Evolutionary conservation across 2,329 filamentous ascomycete species (phyloP).

Genomic region (Didymella sp.): DNA sequence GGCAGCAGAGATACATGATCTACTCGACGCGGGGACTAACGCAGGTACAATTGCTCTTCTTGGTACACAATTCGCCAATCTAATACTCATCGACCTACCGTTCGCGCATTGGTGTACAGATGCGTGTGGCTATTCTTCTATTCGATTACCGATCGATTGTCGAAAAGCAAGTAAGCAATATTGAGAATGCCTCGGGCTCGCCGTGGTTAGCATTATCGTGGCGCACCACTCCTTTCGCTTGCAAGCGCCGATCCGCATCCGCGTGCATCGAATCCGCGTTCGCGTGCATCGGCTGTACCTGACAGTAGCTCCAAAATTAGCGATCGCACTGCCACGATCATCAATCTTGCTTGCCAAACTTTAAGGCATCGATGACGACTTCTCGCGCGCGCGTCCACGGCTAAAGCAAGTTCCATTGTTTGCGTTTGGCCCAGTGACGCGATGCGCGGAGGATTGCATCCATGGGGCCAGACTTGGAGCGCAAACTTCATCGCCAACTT

Average conservation of each 20-base stretch:
- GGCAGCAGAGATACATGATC: neutral
- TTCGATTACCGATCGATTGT: neutral
- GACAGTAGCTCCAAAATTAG: neutral
- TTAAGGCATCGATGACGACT: constrained; percentile 6
- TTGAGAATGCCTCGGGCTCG: constrained; percentile 30
- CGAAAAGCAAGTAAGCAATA: constrained; percentile 20
- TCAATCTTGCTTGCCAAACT: neutral
- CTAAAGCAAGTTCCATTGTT: neutral
- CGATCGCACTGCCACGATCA: neutral
- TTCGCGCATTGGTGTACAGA: neutral
- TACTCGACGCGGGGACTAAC: neutral
- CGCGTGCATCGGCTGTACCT: constrained; percentile 1
- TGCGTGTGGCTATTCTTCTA: neutral
- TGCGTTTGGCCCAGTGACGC: neutral
- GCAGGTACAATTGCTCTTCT: neutral
- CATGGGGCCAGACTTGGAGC: neutral
- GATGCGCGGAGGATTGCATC: neutral
- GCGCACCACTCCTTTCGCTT: constrained; percentile 34
- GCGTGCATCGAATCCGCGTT: constrained; percentile 51
- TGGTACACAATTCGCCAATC: neutral
- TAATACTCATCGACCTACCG: constrained; percentile 1
- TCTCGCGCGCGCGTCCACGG: neutral
- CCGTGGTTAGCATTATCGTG: constrained; percentile 35
- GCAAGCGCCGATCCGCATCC: constrained; percentile 30
- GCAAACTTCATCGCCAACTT: constrained; percentile 1